Base-by-base conservation (phyloP, 2,329 filamentous ascomycete genomes). In the Colletotrichum echinochloae region DNA sequence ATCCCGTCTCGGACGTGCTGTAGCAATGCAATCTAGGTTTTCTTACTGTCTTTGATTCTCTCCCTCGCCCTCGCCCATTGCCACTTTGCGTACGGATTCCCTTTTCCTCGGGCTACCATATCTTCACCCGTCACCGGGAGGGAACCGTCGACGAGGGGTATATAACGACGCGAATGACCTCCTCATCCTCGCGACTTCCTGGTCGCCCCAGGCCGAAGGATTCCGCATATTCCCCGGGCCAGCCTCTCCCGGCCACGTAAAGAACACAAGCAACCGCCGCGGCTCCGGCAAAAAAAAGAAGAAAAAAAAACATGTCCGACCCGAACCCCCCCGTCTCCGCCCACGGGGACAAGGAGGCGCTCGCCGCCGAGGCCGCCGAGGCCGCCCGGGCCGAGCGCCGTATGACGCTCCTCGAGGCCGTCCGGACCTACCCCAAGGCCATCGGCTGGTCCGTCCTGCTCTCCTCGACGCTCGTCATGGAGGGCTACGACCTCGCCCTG, bases 401-500 rank as follows among this genome's bases (percentile, higher is more conserved):
- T 16, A 84, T 85, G 82, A 79, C 77, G 5, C 77, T 85, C 7
- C 73, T 78, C 70, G 73, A 81, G 51, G 82, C 83, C 11, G 67
- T 84, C 71, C 81, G 78, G 71, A 79, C 81, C 0, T 85, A 85
- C 52, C 83, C 82, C 44, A 83, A 85, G 51, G 84, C 84, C 23
- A 83, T 86, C 44, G 81, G 78, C 30, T 86, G 84, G 84, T 86
- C 84, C 0, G 75, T 84, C 41, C 76, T 85, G 0, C 72, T 86
- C 14, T 85, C 83, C 0, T 79, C 79, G 4, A 84, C 83, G 1
- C 79, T 86, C 52, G 83, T 86, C 77, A 86, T 86, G 84, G 84
- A 85, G 69, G 83, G 83, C 1, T 85, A 88, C 74, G 86, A 88
- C 72, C 80, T 86, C 9, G 84, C 84, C 1, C 76, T 88, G 0